These are phyloP conservation scores for Mycena haematopus DNA, from an alignment of 768 basidiomycete species.

Conservation along the genomic window DNA sequence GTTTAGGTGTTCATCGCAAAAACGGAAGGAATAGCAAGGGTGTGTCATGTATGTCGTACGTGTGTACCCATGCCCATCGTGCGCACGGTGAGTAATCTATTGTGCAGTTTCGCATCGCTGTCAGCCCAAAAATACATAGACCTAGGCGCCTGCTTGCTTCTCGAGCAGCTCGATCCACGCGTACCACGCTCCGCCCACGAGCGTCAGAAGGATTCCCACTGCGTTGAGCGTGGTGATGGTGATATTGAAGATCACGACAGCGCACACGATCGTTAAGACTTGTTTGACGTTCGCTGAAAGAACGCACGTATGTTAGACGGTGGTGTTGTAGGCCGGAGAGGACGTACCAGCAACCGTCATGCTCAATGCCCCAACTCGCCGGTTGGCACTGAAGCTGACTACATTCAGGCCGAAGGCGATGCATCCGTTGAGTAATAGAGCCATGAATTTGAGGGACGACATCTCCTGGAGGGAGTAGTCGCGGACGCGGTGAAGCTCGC, in stretches of 20 bases:
- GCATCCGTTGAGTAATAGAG: slow-evolving; percentile 76
- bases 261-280: slow-evolving; percentile 85
- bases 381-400: slow-evolving; percentile 95
- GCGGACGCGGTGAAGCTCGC: slow-evolving; percentile 76
- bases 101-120: too few species aligned
- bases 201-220: slow-evolving; percentile 82
- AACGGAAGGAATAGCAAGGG: too few species aligned
- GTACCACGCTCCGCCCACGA: slow-evolving; percentile 87
- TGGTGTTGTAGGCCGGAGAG: background rate
- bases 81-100: too few species aligned
- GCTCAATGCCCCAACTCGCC: slow-evolving; percentile 84
- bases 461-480: slow-evolving; percentile 43
- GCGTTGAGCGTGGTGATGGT: slow-evolving; percentile 81
- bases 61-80: too few species aligned
- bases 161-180: slow-evolving; percentile 69
- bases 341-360: slow-evolving; percentile 86
- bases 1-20: too few species aligned
- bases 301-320: background rate
- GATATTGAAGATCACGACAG: slow-evolving; percentile 84
- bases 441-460: slow-evolving; percentile 48
- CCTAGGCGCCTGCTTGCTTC: slow-evolving; percentile 33
- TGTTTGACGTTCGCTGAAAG: slow-evolving; percentile 87
- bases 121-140: background rate
- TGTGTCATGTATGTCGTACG: too few species aligned
- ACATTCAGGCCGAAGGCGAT: slow-evolving; percentile 95